Evolutionary conservation across 164 flowering plant genomes (phyloP), one percentile per base, ranked within the genome.

Genomic region (Malania oleifera): DNA sequence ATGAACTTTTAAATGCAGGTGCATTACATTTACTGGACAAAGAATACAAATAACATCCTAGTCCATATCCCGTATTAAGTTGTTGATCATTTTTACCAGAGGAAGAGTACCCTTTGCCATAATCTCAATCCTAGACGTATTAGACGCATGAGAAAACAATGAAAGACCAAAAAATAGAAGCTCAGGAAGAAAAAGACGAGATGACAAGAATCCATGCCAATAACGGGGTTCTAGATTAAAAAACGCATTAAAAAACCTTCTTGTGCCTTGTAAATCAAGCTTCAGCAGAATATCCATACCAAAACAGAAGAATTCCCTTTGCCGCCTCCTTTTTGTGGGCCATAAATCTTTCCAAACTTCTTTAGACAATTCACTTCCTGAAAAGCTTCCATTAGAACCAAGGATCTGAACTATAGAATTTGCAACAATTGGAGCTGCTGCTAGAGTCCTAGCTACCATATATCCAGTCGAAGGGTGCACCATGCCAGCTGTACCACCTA

Each of bases 391-490:
- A 29, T 64, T 68, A 9, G 85, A 76, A 60, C 74, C 81, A 46
- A 91, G 82, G 69, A 72, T 80, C 52, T 37, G 68, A 46, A 86
- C 91, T 28, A 88, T 86, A 13, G 96, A 60, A 28, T 78, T 72
- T 38, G 96, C 95, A 63, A 88, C 83, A 47, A 86, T 68, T 5
- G 98, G 95, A 61, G 98, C 95, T 15, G 91, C 95, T 10, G 93
- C 96, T 37, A 91, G 79, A 45, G 96, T 88, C 71, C 90, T 75
- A 9, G 96, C 98, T 22, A 91, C 98, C 98, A 91, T 91, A 62
- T 91, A 91, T 6, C 98, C 98, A 27, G 98, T 91, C 5, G 98
- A 91, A 14, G 98, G 98, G 59, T 91, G 98, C 58, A 91, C 98
- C 98, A 88, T 88, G 6, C 96, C 98, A 14, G 96, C 98, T 2